Evolutionary conservation across 2,329 filamentous ascomycete species (phyloP).

Genomic region (Juglanconis oblonga): DNA sequence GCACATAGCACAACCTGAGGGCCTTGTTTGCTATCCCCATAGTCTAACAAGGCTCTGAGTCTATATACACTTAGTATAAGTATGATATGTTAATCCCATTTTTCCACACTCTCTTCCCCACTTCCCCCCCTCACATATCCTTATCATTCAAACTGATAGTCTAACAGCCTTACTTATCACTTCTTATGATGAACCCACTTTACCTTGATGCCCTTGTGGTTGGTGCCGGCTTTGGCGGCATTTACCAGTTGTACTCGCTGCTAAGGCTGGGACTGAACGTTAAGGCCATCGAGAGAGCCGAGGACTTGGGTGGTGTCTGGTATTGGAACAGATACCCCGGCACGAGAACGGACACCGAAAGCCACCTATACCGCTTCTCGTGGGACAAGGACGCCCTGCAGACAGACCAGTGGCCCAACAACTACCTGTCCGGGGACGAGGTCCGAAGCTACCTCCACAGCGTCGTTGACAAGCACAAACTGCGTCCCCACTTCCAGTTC

Average conservation of each 20-base stretch:
- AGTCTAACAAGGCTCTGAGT: too few relatives aligned
- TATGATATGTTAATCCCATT: too few relatives aligned
- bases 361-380: slow-evolving; percentile 27
- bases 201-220: slow-evolving; percentile 8
- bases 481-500: slow-evolving; percentile 44
- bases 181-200: too few relatives aligned
- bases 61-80: too few relatives aligned
- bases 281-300: slow-evolving; percentile 2
- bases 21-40: too few relatives aligned
- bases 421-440: slow-evolving; percentile 37
- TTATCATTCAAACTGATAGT: too few relatives aligned
- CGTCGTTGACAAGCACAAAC: slow-evolving; percentile 39
- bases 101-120: too few relatives aligned
- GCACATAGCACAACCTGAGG: too few relatives aligned
- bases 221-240: slow-evolving; percentile 9
- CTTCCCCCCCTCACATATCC: too few relatives aligned
- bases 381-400: slow-evolving; percentile 36
- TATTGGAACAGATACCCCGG: slow-evolving; percentile 38
- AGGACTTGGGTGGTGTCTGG: not conserved
- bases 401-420: slow-evolving; percentile 41
- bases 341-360: slow-evolving; percentile 29
- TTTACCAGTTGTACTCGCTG: slow-evolving; percentile 6
- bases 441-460: slow-evolving; percentile 44
- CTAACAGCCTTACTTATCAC: too few relatives aligned
- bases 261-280: not conserved